Evolutionary conservation across 2,329 filamentous ascomycete species (phyloP).

Genomic region (Colletotrichum sp.): DNA sequence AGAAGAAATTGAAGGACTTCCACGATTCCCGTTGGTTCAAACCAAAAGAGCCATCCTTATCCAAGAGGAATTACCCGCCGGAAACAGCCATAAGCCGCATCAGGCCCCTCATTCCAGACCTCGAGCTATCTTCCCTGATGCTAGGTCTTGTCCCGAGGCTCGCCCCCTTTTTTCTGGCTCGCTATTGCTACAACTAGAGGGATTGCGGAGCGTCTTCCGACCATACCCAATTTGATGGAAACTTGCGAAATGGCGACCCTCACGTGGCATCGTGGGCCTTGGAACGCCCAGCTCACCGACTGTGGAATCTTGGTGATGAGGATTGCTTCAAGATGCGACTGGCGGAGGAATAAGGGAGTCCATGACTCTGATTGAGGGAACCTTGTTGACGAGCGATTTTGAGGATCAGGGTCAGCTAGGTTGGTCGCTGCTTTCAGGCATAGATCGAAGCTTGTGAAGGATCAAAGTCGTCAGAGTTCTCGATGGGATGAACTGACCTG

Average conservation of each 20-base stretch:
- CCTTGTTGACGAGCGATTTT: background rate
- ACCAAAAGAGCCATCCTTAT: background rate
- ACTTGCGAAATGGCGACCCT: conserved; percentile 4
- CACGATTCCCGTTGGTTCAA: background rate
- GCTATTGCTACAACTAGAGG: background rate
- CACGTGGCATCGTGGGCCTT: background rate
- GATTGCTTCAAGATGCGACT: conserved; percentile 6
- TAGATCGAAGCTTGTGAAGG: background rate
- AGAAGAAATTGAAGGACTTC: background rate
- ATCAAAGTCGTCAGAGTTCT: background rate
- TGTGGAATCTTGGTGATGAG: background rate
- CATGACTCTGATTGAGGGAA: background rate
- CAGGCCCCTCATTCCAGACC: background rate
- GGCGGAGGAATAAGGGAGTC: background rate
- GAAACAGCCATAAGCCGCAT: background rate
- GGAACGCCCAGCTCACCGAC: background rate
- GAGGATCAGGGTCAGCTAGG: background rate
- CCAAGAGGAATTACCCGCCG: background rate
- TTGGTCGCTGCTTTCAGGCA: background rate
- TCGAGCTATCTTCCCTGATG: background rate
- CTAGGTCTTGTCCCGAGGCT: conserved; percentile 10
- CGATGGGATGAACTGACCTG: background rate
- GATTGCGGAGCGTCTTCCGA: background rate
- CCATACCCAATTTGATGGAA: conserved; percentile 6
- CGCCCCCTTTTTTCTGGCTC: background rate